Percentiles rank a stretch among this genome's conserved stretches.
Evolutionary conservation across 163 green algal species (phyloP).

Genomic region (Scenedesmus sp.): DNA sequence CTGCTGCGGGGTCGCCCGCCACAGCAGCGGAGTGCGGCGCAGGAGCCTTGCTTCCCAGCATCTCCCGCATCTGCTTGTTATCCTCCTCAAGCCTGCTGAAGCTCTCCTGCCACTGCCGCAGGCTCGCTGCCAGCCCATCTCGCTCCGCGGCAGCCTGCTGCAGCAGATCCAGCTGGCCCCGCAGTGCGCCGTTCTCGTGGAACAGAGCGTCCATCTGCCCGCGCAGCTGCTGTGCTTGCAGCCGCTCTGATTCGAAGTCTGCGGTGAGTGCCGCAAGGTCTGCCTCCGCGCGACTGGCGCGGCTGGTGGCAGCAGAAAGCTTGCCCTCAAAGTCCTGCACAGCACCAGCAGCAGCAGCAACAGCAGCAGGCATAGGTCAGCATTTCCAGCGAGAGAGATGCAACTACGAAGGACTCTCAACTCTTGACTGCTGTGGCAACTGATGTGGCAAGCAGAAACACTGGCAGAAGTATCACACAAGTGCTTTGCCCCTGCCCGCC

Average conservation of each 20-base stretch:
- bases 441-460: no score
- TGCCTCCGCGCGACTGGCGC: background rate
- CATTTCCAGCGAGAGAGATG: no score
- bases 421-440: no score
- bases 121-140: background rate
- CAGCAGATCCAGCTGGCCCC: background rate
- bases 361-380: background rate
- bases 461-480: background rate
- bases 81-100: constrained; percentile 26
- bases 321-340: constrained; percentile 27
- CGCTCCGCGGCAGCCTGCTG: background rate
- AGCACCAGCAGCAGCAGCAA: background rate
- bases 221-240: background rate
- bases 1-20: background rate
- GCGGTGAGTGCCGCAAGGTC: constrained; percentile 13
- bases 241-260: constrained; percentile 1
- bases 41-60: constrained; percentile 22
- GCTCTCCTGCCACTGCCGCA: constrained; percentile 29
- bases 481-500: background rate
- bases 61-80: constrained; percentile 16
- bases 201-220: background rate
- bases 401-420: no score
- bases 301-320: background rate
- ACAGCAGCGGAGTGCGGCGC: constrained; percentile 9
- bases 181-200: background rate